These are phyloP conservation scores for Heterobasidion occidentale DNA, from an alignment of 1,284 basidiomycete genomes.

Conservation along the genomic window DNA sequence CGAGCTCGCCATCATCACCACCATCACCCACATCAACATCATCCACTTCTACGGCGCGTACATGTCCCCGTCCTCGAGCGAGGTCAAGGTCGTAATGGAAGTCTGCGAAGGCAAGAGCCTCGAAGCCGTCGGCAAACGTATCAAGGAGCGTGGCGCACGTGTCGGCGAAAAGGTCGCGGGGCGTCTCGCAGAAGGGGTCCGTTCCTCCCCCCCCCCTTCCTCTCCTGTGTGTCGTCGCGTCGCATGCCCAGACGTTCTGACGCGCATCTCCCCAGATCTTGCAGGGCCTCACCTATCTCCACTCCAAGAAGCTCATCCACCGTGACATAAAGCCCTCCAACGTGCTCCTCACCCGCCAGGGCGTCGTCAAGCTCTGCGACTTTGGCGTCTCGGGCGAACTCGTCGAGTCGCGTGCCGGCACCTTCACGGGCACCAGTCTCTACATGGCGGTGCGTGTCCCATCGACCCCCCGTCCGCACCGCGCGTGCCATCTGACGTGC, in stretches of 20 bases:
- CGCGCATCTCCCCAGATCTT: constrained; percentile 49
- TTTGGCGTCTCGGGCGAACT: constrained; percentile 97
- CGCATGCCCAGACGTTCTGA: background rate
- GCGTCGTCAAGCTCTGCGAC: constrained; percentile 89
- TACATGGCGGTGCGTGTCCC: constrained; percentile 87
- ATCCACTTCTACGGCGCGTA: constrained; percentile 93
- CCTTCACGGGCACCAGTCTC: constrained; percentile 94
- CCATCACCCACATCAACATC: constrained; percentile 83
- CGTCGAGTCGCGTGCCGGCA: constrained; percentile 85
- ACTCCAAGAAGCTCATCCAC: constrained; percentile 89
- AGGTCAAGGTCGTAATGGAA: constrained; percentile 97
- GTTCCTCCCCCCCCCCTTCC: constrained; percentile 17
- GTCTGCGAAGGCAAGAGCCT: constrained; percentile 84
- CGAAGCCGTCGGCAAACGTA: constrained; percentile 81
- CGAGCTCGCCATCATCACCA: constrained; percentile 86
- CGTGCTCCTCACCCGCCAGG: constrained; percentile 81
- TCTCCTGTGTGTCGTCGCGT: no score
- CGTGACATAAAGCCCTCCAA: constrained; percentile 98
- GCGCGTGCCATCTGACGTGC: constrained; percentile 6
- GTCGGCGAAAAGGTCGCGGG: constrained; percentile 92
- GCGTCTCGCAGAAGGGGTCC: constrained; percentile 84
- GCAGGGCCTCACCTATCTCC: constrained; percentile 88
- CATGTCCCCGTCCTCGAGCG: constrained; percentile 85
- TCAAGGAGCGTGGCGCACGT: constrained; percentile 74
- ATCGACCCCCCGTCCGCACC: constrained; percentile 7